Evolutionary conservation across 345 rosid species (phyloP).

Genomic region (Gossypioides kirkii): DNA sequence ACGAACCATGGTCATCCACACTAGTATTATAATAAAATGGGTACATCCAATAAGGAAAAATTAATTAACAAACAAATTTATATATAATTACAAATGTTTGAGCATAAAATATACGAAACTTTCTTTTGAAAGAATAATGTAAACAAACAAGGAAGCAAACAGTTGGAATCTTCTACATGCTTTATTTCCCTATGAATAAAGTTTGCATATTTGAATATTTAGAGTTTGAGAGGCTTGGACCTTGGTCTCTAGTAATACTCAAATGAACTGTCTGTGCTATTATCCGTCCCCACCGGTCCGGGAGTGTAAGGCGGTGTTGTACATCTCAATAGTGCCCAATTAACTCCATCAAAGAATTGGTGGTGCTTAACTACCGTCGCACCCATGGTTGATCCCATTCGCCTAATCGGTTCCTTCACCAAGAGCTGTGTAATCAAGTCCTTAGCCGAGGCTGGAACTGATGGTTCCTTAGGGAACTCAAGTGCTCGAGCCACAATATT

Average conservation of each 20-base stretch:
- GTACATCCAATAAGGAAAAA: too few relatives aligned
- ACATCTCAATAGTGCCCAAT: conserved; percentile 63
- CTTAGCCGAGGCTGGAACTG: conserved; percentile 35
- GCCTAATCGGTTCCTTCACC: conserved; percentile 41
- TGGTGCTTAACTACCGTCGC: conserved; percentile 49
- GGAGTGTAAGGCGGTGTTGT: conserved; percentile 46
- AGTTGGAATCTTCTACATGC: not conserved
- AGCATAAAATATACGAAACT: too few relatives aligned
- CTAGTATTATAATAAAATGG: too few relatives aligned
- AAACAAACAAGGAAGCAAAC: too few relatives aligned
- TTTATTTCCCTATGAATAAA: too few relatives aligned
- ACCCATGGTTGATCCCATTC: conserved; percentile 60
- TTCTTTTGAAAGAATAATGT: too few relatives aligned
- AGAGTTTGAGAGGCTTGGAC: not conserved
- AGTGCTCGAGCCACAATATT: conserved; percentile 63
- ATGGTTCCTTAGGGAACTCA: conserved; percentile 57
- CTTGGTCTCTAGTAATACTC: conserved; percentile 35
- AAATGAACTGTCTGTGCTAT: conserved; percentile 22
- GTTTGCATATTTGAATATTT: not conserved
- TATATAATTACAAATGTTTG: too few relatives aligned
- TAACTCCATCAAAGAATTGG: conserved; percentile 44
- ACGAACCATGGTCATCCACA: too few relatives aligned
- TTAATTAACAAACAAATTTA: too few relatives aligned
- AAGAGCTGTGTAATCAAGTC: conserved; percentile 51
- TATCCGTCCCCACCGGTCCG: not conserved